Conservation (phyloP, 148 eudicot genomes). For the Vaccinium corymbosum region DNA sequence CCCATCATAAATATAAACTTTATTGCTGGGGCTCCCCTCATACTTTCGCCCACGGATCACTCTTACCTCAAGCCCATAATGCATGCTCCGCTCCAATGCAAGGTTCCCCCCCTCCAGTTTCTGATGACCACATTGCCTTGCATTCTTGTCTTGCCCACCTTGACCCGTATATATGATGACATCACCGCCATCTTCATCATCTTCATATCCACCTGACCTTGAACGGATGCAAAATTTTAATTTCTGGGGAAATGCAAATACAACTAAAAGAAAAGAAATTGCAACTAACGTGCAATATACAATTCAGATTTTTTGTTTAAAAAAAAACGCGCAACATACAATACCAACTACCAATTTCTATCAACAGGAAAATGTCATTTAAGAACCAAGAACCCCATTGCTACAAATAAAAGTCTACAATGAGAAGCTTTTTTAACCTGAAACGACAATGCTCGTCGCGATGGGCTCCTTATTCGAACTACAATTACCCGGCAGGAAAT, state of each 20-base stretch:
- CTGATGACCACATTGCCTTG: constrained; percentile 54
- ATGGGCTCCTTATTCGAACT: constrained; percentile 78
- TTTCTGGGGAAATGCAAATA: neutral
- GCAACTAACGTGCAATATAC: neutral
- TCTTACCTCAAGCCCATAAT: constrained; percentile 72
- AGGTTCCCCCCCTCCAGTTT: constrained; percentile 73
- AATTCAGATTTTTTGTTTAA: neutral
- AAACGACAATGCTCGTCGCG: constrained; percentile 78
- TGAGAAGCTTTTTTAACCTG: constrained; percentile 19
- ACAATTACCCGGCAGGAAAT: constrained; percentile 57
- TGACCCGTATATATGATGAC: constrained; percentile 74
- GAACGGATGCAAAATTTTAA: neutral
- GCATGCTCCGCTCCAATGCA: constrained; percentile 80
- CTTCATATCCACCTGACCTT: constrained; percentile 73
- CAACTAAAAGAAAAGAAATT: neutral
- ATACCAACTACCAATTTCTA: neutral
- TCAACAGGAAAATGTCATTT: neutral
- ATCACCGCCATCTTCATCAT: constrained; percentile 76
- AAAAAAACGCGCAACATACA: neutral
- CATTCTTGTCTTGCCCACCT: constrained; percentile 69
- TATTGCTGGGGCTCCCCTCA: constrained; percentile 56
- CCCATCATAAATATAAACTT: constrained; percentile 88
- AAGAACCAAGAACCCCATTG: neutral
- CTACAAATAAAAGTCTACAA: neutral
- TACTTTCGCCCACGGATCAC: constrained; percentile 69